Base-by-base conservation (phyloP, 2,329 filamentous ascomycete species). In the Ilyonectria robusta region DNA sequence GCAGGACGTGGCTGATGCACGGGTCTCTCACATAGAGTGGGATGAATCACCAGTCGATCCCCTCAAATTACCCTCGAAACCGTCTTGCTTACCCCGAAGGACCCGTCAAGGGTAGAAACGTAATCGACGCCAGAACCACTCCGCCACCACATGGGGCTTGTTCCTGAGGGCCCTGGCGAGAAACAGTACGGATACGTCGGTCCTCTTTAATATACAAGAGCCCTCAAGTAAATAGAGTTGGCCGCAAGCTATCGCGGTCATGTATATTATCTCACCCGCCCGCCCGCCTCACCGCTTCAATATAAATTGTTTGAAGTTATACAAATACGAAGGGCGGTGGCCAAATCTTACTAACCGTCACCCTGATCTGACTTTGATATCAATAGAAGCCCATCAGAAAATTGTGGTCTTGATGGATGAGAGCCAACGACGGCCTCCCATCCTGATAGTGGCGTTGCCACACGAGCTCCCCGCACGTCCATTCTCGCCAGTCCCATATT, bases 21-120 rank as follows among this genome's bases (percentile, higher is more conserved):
- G 51, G 44, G 26, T 56, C 57, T 65, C 57, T 56, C 62, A 59
- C 44, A 65, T 65, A 65, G 37, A 65, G 60, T 60, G 57, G 57
- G 62, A 65, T 65, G 62, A 60, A 65, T 33, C 46, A 51, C 46
- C 51, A 23, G 37, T 56, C 42, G 21, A 37, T 54, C 50, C 50
- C 57, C 62, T 55, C 56, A 55, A 50, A 50, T 50, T 59, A 51
- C 57, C 7, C 37, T 59, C 42, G 13, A 42, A 58, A 13, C 58
- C 23, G 37, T 48, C 58, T 42, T 51, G 6, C 57, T 51, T 40
- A 15, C 46, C 31, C 13, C 5, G 2, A 35, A n/a, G 35, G 50
- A 42, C 56, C 50, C 40, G 40, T 33, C 48, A 47, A 47, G 48
- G n/a, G 17, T 26, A 17, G 37, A 33, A 51, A 59, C 44, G 21